phyloP scores from a whole-genome alignment of 2,329 filamentous ascomycete species.

The Diplocarpon rosae region DNA sequence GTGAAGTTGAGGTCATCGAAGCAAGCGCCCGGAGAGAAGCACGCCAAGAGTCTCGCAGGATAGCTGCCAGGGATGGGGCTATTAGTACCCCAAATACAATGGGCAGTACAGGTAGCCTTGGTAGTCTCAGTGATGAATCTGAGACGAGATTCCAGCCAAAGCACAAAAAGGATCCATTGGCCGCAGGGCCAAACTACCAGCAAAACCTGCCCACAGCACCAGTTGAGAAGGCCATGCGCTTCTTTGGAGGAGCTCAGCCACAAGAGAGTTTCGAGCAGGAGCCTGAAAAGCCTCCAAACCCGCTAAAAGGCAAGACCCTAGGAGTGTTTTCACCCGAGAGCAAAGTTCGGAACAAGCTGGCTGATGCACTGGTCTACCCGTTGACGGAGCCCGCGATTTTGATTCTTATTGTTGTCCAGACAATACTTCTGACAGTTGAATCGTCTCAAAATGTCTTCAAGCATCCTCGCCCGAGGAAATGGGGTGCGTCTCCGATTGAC shows the following conservation, averaged over 20 bases:
- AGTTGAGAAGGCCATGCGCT: conserved; percentile 24
- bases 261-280: conserved; percentile 14
- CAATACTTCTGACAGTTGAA: conserved; percentile 78
- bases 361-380: conserved; percentile 76
- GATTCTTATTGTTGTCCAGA: conserved; percentile 77
- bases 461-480: conserved; percentile 46
- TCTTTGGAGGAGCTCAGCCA: conserved; percentile 16
- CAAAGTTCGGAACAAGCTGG: conserved; percentile 60
- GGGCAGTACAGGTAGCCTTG: conserved; percentile 5
- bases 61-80: conserved; percentile 1
- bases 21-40: conserved; percentile 35
- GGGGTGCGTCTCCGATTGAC: conserved; percentile 42
- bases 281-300: conserved; percentile 48
- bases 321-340: conserved; percentile 77
- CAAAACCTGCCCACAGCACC: conserved; percentile 19
- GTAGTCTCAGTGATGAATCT: conserved; percentile 19
- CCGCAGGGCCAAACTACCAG: conserved; percentile 21
- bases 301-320: conserved; percentile 74
- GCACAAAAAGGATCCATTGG: conserved; percentile 26
- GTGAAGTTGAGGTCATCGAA: conserved; percentile 76
- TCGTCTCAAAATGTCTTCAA: conserved; percentile 60
- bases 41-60: conserved; percentile 6
- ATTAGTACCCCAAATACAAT: conserved; percentile 6
- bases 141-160: conserved; percentile 18
- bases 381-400: conserved; percentile 80